phyloP scores from a whole-genome alignment of 352 stramenopile species.

The Blastocystis sp. region DNA sequence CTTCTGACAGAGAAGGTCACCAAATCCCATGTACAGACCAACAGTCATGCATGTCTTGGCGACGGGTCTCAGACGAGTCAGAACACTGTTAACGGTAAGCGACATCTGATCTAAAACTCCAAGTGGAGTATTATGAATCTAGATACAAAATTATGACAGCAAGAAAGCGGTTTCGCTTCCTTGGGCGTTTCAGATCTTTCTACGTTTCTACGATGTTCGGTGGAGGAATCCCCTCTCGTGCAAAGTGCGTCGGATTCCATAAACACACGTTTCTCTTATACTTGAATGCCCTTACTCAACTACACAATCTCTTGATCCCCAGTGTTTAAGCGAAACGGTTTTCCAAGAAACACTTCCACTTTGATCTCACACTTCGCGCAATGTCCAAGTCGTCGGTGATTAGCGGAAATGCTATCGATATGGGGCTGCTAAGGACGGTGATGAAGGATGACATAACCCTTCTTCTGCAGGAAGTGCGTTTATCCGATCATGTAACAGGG shows the following conservation, averaged over 20 bases:
- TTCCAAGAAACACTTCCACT: constrained; percentile 2
- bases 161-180: not conserved
- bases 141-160: too few relatives aligned
- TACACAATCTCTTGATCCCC: not conserved
- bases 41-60: constrained; percentile 37
- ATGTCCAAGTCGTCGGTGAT: constrained; percentile 18
- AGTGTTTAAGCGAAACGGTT: constrained; percentile 21
- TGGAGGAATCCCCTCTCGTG: not conserved
- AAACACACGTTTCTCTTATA: too few relatives aligned
- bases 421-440: not conserved
- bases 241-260: not conserved
- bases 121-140: constrained; percentile 53
- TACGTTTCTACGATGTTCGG: not conserved
- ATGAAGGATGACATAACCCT: constrained; percentile 10
- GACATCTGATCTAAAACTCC: constrained; percentile 55
- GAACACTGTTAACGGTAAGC: not conserved
- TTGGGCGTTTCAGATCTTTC: not conserved
- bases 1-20: constrained; percentile 53
- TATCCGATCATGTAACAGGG: not conserved
- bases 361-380: not conserved
- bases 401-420: constrained; percentile 34
- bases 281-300: too few relatives aligned
- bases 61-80: constrained; percentile 16
- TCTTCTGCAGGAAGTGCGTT: not conserved
- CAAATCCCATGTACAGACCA: constrained; percentile 41